Percentiles rank a stretch among this genome's conserved stretches.
Conservation (phyloP, 805 yeast genomes). For the Lachancea nothofagi region DNA sequence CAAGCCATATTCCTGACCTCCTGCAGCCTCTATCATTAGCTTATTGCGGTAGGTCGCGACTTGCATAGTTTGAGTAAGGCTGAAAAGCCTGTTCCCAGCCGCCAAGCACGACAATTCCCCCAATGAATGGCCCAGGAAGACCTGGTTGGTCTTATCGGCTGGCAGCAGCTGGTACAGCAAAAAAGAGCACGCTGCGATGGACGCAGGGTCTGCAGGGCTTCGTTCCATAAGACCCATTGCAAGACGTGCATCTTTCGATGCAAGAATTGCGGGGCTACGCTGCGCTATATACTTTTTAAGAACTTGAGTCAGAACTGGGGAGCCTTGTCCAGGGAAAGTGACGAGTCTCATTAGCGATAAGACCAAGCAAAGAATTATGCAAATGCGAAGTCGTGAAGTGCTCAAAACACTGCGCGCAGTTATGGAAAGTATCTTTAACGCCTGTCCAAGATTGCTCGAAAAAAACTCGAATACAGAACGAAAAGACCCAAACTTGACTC, state of each 20-base stretch:
- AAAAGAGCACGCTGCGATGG: conserved; percentile 31
- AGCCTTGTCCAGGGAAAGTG: conserved; percentile 35
- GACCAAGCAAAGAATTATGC: too few relatives aligned
- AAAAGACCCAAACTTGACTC: too few relatives aligned
- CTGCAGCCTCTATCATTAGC: conserved; percentile 31
- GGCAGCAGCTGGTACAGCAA: conserved; percentile 16
- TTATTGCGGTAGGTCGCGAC: conserved; percentile 32
- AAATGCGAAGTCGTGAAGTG: too few relatives aligned
- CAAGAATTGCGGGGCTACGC: conserved; percentile 18
- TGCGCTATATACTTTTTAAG: conserved; percentile 22
- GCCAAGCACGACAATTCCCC: conserved; percentile 33
- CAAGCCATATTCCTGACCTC: conserved; percentile 25
- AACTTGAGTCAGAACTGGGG: conserved; percentile 26
- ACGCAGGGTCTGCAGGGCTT: conserved; percentile 30
- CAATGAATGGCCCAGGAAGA: conserved; percentile 32
- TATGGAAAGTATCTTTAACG: too few relatives aligned
- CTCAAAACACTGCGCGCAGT: too few relatives aligned
- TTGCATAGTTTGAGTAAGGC: conserved; percentile 25
- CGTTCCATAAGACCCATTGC: conserved; percentile 17
- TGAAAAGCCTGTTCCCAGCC: conserved; percentile 24
- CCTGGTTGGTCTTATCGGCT: conserved; percentile 2
- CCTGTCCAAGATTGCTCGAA: too few relatives aligned
- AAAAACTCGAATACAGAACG: too few relatives aligned
- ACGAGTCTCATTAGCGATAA: conserved; percentile 27
- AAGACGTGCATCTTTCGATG: conserved; percentile 20